These are phyloP conservation scores for Tuber borchii DNA, from an alignment of 495 filamentous ascomycete genomes.

Conservation along the genomic window DNA sequence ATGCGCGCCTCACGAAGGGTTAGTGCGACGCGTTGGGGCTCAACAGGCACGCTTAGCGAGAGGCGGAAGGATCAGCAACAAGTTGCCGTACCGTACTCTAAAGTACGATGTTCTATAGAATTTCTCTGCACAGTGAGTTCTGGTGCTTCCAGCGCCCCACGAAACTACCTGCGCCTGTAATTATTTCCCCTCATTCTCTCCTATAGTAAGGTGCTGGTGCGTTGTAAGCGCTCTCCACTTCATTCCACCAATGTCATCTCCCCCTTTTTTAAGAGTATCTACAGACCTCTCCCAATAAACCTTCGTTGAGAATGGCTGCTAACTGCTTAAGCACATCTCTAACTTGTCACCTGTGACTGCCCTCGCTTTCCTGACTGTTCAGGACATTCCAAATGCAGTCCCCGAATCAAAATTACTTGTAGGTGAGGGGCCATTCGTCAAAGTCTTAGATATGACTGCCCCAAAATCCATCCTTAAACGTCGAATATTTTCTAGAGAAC, in stretches of 20 bases:
- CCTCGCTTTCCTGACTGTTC: slow-evolving; percentile 28
- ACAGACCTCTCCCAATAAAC: not conserved
- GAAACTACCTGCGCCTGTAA: not conserved
- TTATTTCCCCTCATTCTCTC: not conserved
- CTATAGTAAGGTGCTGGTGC: not conserved
- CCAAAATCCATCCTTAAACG: slow-evolving; percentile 43
- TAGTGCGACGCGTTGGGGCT: not conserved
- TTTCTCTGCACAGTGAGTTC: not conserved
- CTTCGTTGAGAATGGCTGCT: slow-evolving; percentile 2
- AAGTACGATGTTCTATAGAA: not conserved
- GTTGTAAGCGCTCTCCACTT: not conserved
- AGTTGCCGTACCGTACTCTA: not conserved
- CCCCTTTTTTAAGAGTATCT: not conserved
- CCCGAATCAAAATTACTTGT: slow-evolving; percentile 49
- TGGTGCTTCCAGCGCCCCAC: not conserved
- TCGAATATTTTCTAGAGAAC: slow-evolving; percentile 55
- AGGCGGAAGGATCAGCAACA: not conserved
- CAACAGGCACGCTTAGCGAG: not conserved
- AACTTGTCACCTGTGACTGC: slow-evolving; percentile 35
- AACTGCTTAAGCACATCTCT: slow-evolving; percentile 22
- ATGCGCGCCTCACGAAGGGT: not conserved
- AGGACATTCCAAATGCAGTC: not conserved
- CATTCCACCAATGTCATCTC: not conserved
- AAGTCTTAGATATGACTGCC: slow-evolving; percentile 49
- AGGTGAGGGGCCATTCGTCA: slow-evolving; percentile 70